A percentile compares a stretch with the other conserved stretches of the same genome.
phyloP scores from a whole-genome alignment of 345 rosid genomes.

The Excoecaria cochinchinensis region DNA sequence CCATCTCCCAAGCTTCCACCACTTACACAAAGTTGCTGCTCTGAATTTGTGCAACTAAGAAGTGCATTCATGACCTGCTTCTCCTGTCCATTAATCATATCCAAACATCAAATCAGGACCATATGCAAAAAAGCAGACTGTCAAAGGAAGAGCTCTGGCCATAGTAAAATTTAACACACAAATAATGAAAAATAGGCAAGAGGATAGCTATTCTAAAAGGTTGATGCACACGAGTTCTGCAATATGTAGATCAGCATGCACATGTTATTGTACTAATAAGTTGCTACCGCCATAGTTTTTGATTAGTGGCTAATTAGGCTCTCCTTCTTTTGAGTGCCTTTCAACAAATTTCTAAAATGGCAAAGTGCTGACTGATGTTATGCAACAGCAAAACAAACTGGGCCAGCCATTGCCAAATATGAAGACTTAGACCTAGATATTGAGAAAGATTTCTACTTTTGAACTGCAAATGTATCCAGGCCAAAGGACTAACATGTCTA shows the following conservation, averaged over 20 bases:
- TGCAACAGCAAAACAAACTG: background rate
- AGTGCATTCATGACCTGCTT: constrained; percentile 41
- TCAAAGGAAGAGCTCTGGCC: background rate
- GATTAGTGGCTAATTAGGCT: background rate
- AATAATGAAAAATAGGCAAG: no score
- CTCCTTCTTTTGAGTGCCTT: background rate
- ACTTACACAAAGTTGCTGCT: constrained; percentile 54
- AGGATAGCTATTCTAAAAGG: background rate
- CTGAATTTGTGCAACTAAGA: constrained; percentile 41
- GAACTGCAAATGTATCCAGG: background rate
- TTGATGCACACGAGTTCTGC: no score
- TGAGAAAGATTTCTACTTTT: background rate
- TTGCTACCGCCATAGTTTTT: background rate
- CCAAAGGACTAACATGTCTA: no score
- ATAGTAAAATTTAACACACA: background rate
- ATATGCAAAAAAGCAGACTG: no score
- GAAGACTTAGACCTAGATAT: no score
- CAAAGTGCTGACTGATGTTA: background rate
- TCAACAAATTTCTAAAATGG: background rate
- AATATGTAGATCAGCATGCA: no score
- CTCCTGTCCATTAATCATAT: constrained; percentile 29
- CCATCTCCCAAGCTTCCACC: constrained; percentile 79
- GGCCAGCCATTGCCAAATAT: no score
- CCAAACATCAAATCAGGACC: constrained; percentile 2
- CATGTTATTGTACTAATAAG: background rate